A percentile compares a stretch with the other conserved stretches of the same genome.
Conservation (phyloP, 768 basidiomycete genomes). For the Rhodotorula graminis region DNA sequence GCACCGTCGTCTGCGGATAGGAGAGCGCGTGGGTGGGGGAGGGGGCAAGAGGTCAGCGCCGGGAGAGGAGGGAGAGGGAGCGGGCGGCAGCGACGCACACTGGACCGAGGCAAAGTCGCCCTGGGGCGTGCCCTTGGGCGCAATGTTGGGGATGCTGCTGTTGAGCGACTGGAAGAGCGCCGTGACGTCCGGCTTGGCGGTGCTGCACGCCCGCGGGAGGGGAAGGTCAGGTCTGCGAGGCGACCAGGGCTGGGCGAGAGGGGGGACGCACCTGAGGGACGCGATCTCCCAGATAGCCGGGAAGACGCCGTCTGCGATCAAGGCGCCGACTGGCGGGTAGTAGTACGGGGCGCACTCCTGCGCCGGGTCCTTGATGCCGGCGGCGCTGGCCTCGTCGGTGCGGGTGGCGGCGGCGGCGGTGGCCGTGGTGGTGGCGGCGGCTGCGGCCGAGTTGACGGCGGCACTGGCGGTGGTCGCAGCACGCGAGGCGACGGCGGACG, state of each 20-base stretch:
- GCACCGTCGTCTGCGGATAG: constrained; percentile 2
- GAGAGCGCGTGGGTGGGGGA: background rate
- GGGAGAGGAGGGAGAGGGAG: background rate
- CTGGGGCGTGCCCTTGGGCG: constrained; percentile 43
- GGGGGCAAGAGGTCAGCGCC: background rate
- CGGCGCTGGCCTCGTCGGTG: constrained; percentile 28
- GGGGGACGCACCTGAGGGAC: constrained; percentile 10
- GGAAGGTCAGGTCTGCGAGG: too few relatives aligned
- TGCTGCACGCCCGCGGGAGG: too few relatives aligned
- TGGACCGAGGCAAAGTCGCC: constrained; percentile 44
- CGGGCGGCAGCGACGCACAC: constrained; percentile 5
- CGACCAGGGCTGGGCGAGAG: too few relatives aligned
- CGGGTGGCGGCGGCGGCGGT: constrained; percentile 2
- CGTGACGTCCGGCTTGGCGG: constrained; percentile 8
- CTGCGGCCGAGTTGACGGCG: background rate
- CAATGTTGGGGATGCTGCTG: constrained; percentile 43
- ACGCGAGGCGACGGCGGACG: background rate
- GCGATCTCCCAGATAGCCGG: constrained; percentile 36
- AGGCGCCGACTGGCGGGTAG: constrained; percentile 26
- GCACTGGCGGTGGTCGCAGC: background rate
- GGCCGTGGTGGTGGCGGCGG: background rate
- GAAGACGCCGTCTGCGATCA: constrained; percentile 20
- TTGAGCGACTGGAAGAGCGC: constrained; percentile 43
- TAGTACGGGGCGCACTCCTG: constrained; percentile 18
- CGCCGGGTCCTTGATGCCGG: constrained; percentile 20